phyloP scores from a whole-genome alignment of 2,329 filamentous ascomycete genomes.

The Colletotrichum chlorophyti region DNA sequence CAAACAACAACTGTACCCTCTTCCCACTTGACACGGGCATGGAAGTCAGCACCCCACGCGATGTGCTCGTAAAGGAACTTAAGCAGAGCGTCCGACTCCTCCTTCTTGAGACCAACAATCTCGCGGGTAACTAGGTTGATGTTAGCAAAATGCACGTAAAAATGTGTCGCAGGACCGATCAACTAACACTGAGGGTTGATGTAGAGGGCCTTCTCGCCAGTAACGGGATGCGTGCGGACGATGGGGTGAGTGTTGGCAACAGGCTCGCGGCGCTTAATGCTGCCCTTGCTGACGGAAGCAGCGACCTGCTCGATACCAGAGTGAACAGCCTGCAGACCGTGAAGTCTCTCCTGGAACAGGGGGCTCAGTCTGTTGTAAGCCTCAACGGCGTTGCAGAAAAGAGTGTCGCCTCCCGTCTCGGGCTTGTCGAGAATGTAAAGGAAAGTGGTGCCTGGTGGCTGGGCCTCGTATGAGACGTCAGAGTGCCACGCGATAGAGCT shows the following conservation, averaged over 20 bases:
- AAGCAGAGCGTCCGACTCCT: slow-evolving; percentile 25
- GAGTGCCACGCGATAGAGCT: slow-evolving; percentile 90
- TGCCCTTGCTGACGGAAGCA: slow-evolving; percentile 24
- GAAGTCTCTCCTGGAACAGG: slow-evolving; percentile 68
- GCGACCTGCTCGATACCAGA: slow-evolving; percentile 25
- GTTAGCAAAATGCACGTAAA: not conserved
- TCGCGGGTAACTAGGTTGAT: slow-evolving; percentile 14
- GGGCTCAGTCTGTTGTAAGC: slow-evolving; percentile 84
- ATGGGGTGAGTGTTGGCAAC: slow-evolving; percentile 26
- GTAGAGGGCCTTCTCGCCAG: slow-evolving; percentile 25
- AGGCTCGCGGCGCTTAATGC: slow-evolving; percentile 28
- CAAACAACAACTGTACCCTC: slow-evolving; percentile 26
- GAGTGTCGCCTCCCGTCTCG: slow-evolving; percentile 80
- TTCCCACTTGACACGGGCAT: slow-evolving; percentile 28
- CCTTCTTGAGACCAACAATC: slow-evolving; percentile 27
- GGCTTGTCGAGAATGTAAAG: slow-evolving; percentile 87
- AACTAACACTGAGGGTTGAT: slow-evolving; percentile 27
- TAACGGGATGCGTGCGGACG: slow-evolving; percentile 24
- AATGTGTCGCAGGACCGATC: too few relatives aligned
- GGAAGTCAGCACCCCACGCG: slow-evolving; percentile 27
- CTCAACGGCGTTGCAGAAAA: slow-evolving; percentile 80
- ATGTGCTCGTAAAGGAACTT: slow-evolving; percentile 28
- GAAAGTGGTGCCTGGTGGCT: slow-evolving; percentile 90
- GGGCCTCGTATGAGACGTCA: slow-evolving; percentile 85
- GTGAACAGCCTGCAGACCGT: slow-evolving; percentile 26